phyloP scores from a whole-genome alignment of 2,329 filamentous ascomycete species.

The Diaporthe vexans region DNA sequence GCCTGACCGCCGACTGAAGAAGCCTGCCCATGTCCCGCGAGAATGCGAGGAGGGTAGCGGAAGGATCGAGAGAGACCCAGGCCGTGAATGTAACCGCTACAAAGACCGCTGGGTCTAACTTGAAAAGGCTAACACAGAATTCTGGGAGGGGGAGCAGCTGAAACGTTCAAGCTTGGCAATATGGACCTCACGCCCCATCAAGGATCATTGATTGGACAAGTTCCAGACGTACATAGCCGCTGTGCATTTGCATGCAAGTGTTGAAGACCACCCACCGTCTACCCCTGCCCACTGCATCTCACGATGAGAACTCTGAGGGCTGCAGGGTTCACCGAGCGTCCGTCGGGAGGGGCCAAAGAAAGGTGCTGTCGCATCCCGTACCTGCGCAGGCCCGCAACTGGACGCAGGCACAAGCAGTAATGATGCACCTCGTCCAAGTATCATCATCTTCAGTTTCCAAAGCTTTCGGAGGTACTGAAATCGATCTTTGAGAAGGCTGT shows the following conservation, averaged over 20 bases:
- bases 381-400: constrained; percentile 35
- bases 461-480: not conserved
- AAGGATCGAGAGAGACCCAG: constrained; percentile 19
- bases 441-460: not conserved
- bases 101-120: constrained; percentile 14
- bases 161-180: constrained; percentile 44
- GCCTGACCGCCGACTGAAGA: not conserved
- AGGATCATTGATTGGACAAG: constrained; percentile 46
- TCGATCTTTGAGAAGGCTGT: not conserved
- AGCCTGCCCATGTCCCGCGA: constrained; percentile 11
- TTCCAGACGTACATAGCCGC: constrained; percentile 51
- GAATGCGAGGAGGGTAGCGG: not conserved
- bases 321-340: constrained; percentile 41
- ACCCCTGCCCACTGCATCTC: constrained; percentile 39
- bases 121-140: constrained; percentile 13
- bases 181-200: constrained; percentile 21
- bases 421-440: not conserved
- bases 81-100: constrained; percentile 6
- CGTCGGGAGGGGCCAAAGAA: constrained; percentile 30
- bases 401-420: constrained; percentile 31
- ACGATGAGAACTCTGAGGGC: constrained; percentile 37
- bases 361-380: constrained; percentile 34
- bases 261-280: constrained; percentile 37
- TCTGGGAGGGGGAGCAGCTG: constrained; percentile 45
- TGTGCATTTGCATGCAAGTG: constrained; percentile 50